A percentile compares a stretch with the other conserved stretches of the same genome.
phyloP scores from a whole-genome alignment of 768 basidiomycete genomes.

The Boletus sp. region DNA sequence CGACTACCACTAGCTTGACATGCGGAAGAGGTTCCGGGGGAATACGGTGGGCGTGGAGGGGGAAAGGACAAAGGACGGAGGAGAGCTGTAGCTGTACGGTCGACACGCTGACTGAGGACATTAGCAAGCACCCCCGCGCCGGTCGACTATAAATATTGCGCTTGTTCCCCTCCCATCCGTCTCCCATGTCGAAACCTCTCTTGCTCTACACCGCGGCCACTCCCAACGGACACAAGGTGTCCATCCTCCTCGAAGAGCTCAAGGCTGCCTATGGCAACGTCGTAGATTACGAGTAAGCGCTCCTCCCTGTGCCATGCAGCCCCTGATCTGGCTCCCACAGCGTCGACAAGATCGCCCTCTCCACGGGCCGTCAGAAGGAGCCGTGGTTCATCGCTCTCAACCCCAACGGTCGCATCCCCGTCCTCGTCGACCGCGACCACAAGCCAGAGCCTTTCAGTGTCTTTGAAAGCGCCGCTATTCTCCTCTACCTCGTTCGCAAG shows the following conservation, averaged over 20 bases:
- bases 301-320: not conserved
- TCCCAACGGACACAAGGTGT: constrained; percentile 53
- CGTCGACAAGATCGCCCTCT: constrained; percentile 51
- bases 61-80: constrained; percentile 10
- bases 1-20: constrained; percentile 55
- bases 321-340: constrained; percentile 29
- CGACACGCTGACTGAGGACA: constrained; percentile 7
- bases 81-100: not conserved
- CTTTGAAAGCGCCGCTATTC: constrained; percentile 78
- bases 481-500: constrained; percentile 77
- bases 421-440: constrained; percentile 57
- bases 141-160: constrained; percentile 9
- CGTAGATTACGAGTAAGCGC: constrained; percentile 49
- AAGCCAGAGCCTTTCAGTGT: constrained; percentile 53
- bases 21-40: constrained; percentile 80
- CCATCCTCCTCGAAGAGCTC: constrained; percentile 63
- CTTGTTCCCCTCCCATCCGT: not conserved
- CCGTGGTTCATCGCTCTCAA: constrained; percentile 74
- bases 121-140: constrained; percentile 18
- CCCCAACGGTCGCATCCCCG: constrained; percentile 72
- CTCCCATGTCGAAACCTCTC: constrained; percentile 25
- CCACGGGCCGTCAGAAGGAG: constrained; percentile 73
- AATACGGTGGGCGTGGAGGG: constrained; percentile 56
- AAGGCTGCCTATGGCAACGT: constrained; percentile 45
- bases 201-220: constrained; percentile 42